Evolutionary conservation across 208 protist species (phyloP).

Genomic region (Sergeia podlipaevii): DNA sequence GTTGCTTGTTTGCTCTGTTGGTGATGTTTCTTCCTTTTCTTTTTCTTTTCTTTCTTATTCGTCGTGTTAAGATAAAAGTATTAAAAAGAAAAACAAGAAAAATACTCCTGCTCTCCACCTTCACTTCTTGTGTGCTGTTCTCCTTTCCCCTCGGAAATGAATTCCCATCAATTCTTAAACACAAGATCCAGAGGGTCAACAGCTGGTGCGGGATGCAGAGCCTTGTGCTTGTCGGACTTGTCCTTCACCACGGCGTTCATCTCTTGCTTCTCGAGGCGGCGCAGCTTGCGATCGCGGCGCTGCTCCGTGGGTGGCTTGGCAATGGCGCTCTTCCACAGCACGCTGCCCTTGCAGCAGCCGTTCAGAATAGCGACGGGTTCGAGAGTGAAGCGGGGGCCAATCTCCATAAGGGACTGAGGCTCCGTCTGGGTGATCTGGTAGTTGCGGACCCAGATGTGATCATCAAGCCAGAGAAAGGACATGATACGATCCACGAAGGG

Average conservation of each 20-base stretch:
- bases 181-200: constrained; percentile 67
- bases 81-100: too few species aligned
- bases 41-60: too few species aligned
- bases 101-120: too few species aligned
- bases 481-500: constrained; percentile 98
- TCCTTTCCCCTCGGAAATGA: too few species aligned
- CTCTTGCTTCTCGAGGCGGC: constrained; percentile 63
- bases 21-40: too few species aligned
- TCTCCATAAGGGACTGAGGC: constrained; percentile 90
- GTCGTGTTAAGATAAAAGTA: too few species aligned
- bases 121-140: too few species aligned
- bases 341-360: constrained; percentile 92
- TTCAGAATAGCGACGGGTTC: constrained; percentile 93
- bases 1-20: too few species aligned
- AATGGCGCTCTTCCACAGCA: constrained; percentile 91
- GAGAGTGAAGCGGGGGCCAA: constrained; percentile 97
- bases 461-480: constrained; percentile 95
- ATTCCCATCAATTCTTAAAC: constrained; percentile 38
- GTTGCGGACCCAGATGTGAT: constrained; percentile 98
- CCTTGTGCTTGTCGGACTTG: constrained; percentile 62
- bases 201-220: constrained; percentile 52
- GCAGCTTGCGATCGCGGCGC: constrained; percentile 69
- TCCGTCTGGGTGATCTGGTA: constrained; percentile 93
- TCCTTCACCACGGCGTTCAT: constrained; percentile 61
- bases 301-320: constrained; percentile 73